A percentile compares a stretch with the other conserved stretches of the same genome.
Conservation (phyloP, 1,284 basidiomycete genomes). For the Cutaneotrichosporon spelunceum region DNA sequence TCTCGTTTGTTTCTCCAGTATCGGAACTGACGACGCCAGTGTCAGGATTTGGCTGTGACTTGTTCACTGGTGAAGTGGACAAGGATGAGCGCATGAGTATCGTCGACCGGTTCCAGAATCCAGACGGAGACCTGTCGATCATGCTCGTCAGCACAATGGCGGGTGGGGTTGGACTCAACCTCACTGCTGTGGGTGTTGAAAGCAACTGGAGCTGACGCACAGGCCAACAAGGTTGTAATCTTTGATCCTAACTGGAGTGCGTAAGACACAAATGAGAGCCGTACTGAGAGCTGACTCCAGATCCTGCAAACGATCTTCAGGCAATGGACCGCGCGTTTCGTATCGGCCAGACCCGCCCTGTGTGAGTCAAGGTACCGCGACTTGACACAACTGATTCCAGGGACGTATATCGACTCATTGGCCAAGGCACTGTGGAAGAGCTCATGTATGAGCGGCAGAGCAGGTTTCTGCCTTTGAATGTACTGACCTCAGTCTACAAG, state of each 20-base stretch:
- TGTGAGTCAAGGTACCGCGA: conserved; percentile 32
- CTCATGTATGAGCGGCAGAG: conserved; percentile 53
- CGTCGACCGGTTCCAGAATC: conserved; percentile 55
- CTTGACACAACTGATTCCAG: conserved; percentile 21
- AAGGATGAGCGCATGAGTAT: conserved; percentile 49
- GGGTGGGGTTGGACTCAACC: conserved; percentile 46
- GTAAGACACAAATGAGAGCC: conserved; percentile 7
- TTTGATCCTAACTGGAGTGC: conserved; percentile 53
- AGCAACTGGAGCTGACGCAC: neutral
- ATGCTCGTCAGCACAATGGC: conserved; percentile 50
- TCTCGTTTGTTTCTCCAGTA: conserved; percentile 40
- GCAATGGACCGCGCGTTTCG: conserved; percentile 56
- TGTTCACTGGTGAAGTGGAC: conserved; percentile 52
- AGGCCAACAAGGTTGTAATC: conserved; percentile 55
- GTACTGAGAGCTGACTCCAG: conserved; percentile 21
- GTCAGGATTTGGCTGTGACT: conserved; percentile 40
- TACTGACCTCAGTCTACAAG: conserved; percentile 41
- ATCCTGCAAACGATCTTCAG: conserved; percentile 52
- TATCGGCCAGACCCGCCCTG: conserved; percentile 57
- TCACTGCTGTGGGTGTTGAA: conserved; percentile 41
- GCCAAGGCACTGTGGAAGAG: conserved; percentile 55
- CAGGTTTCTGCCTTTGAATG: conserved; percentile 16
- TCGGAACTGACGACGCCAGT: conserved; percentile 30
- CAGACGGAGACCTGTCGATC: conserved; percentile 44
- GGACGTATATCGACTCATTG: conserved; percentile 56